phyloP scores from a whole-genome alignment of 1,139 yeast genomes.

The Candida tropicalis region DNA sequence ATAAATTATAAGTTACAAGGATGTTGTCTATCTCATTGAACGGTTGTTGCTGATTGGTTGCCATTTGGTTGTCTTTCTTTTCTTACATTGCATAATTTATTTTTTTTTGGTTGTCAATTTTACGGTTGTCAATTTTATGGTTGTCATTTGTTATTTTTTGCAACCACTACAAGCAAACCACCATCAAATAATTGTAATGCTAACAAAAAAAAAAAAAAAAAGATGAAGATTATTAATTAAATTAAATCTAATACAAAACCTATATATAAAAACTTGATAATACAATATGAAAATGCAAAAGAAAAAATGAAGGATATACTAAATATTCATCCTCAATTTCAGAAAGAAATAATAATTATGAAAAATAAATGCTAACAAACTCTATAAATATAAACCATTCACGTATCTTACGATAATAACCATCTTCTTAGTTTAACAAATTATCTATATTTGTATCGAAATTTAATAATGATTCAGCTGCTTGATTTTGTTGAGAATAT shows the following conservation, averaged over 20 bases:
- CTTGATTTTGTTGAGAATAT: slow-evolving; percentile 5
- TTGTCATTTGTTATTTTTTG: neutral
- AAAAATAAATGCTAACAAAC: too few relatives aligned
- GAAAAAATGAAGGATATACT: too few relatives aligned
- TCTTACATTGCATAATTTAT: too few relatives aligned
- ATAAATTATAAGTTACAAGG: slow-evolving; percentile 3
- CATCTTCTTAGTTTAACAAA: slow-evolving; percentile 15
- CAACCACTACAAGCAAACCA: neutral
- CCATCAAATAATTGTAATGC: slow-evolving; percentile 1
- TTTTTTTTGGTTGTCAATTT: neutral
- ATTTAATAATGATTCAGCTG: slow-evolving; percentile 15
- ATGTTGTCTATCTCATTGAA: too few relatives aligned
- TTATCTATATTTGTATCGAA: slow-evolving; percentile 19
- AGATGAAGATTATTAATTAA: too few relatives aligned
- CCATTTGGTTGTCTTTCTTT: neutral
- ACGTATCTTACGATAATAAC: too few relatives aligned
- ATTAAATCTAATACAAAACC: too few relatives aligned
- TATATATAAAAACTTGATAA: too few relatives aligned
- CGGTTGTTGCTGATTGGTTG: neutral
- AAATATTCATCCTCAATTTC: too few relatives aligned
- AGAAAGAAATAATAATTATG: too few relatives aligned
- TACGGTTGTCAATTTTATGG: neutral
- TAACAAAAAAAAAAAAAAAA: neutral
- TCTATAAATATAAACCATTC: too few relatives aligned
- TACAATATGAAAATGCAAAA: too few relatives aligned